Percentiles rank a stretch among this genome's conserved stretches.
Evolutionary conservation across 2,329 filamentous ascomycete genomes (phyloP).

Genomic region (Phyllosticta citribraziliensis): DNA sequence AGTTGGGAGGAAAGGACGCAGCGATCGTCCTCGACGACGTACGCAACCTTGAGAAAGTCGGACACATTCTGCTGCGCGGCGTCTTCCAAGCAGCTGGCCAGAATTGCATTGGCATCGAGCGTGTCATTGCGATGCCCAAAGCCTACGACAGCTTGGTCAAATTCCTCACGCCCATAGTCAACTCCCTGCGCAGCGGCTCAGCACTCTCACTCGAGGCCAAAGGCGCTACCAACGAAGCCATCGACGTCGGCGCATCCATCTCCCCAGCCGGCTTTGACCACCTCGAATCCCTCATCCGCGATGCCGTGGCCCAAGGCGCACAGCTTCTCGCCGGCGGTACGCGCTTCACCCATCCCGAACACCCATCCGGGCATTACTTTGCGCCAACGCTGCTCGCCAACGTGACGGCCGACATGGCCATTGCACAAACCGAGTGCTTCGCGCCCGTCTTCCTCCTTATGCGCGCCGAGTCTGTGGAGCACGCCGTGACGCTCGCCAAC

Average conservation of each 20-base stretch:
- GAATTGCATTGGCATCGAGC: conserved; percentile 96
- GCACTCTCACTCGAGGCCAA: conserved; percentile 37
- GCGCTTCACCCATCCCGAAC: conserved; percentile 58
- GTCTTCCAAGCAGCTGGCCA: conserved; percentile 93
- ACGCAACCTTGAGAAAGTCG: conserved; percentile 56
- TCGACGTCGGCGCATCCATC: conserved; percentile 85
- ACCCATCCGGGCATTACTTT: conserved; percentile 84
- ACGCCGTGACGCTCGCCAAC: conserved; percentile 73
- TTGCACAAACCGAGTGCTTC: conserved; percentile 87
- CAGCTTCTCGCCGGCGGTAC: conserved; percentile 71
- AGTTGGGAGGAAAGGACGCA: conserved; percentile 92
- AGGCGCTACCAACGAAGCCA: conserved; percentile 23
- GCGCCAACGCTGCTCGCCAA: conserved; percentile 81
- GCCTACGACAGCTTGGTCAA: conserved; percentile 65
- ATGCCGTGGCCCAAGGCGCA: conserved; percentile 71
- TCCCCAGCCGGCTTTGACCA: conserved; percentile 65
- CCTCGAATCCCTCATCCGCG: conserved; percentile 65
- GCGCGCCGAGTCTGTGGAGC: conserved; percentile 54
- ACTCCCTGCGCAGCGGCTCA: conserved; percentile 65
- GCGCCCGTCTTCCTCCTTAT: conserved; percentile 83
- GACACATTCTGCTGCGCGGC: conserved; percentile 77
- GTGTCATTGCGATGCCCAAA: conserved; percentile 70
- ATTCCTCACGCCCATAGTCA: conserved; percentile 64
- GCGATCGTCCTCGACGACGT: conserved; percentile 80
- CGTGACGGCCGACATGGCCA: conserved; percentile 74